These are phyloP conservation scores for Debaryomyces hansenii DNA, from an alignment of 805 yeast species.

Conservation along the genomic window DNA sequence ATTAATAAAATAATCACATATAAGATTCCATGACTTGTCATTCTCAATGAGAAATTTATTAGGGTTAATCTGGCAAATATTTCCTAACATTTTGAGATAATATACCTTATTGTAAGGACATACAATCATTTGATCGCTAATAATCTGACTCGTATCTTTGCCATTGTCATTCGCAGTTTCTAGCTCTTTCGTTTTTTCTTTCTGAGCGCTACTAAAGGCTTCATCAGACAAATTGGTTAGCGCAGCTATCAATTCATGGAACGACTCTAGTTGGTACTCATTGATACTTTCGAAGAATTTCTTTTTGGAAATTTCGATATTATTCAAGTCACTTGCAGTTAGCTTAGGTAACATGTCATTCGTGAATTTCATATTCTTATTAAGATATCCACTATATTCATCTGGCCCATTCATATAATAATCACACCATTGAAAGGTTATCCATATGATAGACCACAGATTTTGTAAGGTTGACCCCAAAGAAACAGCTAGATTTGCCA, in stretches of 20 bases:
- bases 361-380: conserved; percentile 24
- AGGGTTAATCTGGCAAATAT: conserved; percentile 52
- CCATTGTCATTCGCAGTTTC: background rate
- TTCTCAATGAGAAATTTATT: conserved; percentile 47
- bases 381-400: conserved; percentile 24
- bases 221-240: conserved; percentile 44
- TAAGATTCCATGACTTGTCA: conserved; percentile 46
- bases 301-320: conserved; percentile 55
- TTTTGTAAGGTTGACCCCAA: conserved; percentile 70
- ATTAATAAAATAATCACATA: conserved; percentile 47
- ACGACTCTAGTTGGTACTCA: conserved; percentile 53
- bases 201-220: conserved; percentile 6
- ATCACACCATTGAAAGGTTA: conserved; percentile 77
- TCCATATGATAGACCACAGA: conserved; percentile 63
- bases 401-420: conserved; percentile 64
- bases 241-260: conserved; percentile 47
- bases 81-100: conserved; percentile 53
- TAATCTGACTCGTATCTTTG: background rate
- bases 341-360: conserved; percentile 33
- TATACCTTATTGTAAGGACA: conserved; percentile 60
- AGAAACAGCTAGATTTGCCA: conserved; percentile 73
- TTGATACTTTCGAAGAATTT: conserved; percentile 64
- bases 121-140: background rate
- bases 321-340: conserved; percentile 44
- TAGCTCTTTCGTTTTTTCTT: conserved; percentile 1